phyloP scores from a whole-genome alignment of 1,284 basidiomycete genomes.

The Sporisorium iseilematis-ciliati region DNA sequence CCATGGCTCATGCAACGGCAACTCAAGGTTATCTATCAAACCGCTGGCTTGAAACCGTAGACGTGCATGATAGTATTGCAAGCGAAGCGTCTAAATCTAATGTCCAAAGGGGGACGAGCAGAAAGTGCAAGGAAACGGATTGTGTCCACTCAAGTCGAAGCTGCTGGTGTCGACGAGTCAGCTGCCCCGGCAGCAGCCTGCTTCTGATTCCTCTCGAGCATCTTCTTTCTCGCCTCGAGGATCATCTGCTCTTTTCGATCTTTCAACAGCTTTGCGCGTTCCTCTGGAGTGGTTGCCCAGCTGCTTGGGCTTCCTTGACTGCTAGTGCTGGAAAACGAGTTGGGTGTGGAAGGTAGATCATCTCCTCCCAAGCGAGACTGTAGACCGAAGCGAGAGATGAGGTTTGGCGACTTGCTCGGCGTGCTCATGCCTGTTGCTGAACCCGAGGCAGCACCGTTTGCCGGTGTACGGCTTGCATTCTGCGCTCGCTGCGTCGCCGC shows the following conservation, averaged over 20 bases:
- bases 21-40: not conserved
- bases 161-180: not conserved
- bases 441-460: conserved; percentile 19
- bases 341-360: conserved; percentile 16
- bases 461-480: conserved; percentile 23
- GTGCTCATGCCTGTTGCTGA: conserved; percentile 23
- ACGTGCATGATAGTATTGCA: not conserved
- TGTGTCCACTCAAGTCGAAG: not conserved
- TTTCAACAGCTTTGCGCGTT: conserved; percentile 43
- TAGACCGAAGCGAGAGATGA: conserved; percentile 55
- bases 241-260: conserved; percentile 59
- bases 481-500: conserved; percentile 24
- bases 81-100: not conserved
- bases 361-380: conserved; percentile 33
- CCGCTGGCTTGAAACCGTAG: not conserved
- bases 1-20: not conserved
- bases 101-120: not conserved
- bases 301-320: conserved; percentile 36
- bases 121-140: not conserved
- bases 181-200: not conserved
- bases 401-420: conserved; percentile 35
- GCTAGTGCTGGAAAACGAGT: conserved; percentile 19
- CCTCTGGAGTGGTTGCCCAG: conserved; percentile 50
- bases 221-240: conserved; percentile 45
- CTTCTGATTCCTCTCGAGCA: conserved; percentile 35